Evolutionary conservation across 2,329 filamentous ascomycete species (phyloP).

Genomic region (Diaporthe eres): DNA sequence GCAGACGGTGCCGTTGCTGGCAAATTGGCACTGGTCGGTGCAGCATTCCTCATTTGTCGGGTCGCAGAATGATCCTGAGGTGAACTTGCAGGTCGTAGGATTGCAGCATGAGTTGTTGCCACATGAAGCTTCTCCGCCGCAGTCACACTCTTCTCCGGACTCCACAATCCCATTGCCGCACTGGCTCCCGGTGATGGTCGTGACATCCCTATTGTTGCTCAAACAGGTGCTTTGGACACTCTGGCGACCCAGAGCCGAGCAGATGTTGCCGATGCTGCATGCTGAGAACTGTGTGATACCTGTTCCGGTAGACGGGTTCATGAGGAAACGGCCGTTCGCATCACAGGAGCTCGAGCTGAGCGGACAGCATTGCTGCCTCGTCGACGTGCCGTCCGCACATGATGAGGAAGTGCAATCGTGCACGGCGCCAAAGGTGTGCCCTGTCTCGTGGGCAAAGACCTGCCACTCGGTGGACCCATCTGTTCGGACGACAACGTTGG

Average conservation of each 20-base stretch:
- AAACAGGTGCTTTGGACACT: conserved; percentile 84
- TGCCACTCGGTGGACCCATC: conserved; percentile 83
- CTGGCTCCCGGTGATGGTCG: conserved; percentile 84
- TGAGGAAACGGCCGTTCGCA: conserved; percentile 86
- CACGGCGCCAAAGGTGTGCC: conserved; percentile 95
- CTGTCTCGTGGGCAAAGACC: conserved; percentile 93
- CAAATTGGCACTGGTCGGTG: conserved; percentile 75
- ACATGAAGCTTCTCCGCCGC: conserved; percentile 83
- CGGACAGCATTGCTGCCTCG: conserved; percentile 80
- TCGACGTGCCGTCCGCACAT: conserved; percentile 73
- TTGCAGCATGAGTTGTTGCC: conserved; percentile 86
- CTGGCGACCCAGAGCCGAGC: conserved; percentile 83
- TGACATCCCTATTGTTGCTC: conserved; percentile 86
- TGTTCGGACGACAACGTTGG: conserved; percentile 91
- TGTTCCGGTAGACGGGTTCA: conserved; percentile 89
- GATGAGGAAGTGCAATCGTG: conserved; percentile 86
- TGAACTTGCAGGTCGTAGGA: conserved; percentile 88
- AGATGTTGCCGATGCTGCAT: conserved; percentile 94
- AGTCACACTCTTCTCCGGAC: conserved; percentile 94
- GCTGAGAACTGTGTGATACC: conserved; percentile 86
- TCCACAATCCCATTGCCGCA: conserved; percentile 99
- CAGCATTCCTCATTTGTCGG: conserved; percentile 88
- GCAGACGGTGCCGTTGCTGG: conserved; percentile 79
- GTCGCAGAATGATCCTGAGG: conserved; percentile 81
- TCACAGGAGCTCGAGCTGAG: conserved; percentile 77